These are phyloP conservation scores for Acanthamoeba royreba DNA, from an alignment of 208 protist species.

Conservation along the genomic window DNA sequence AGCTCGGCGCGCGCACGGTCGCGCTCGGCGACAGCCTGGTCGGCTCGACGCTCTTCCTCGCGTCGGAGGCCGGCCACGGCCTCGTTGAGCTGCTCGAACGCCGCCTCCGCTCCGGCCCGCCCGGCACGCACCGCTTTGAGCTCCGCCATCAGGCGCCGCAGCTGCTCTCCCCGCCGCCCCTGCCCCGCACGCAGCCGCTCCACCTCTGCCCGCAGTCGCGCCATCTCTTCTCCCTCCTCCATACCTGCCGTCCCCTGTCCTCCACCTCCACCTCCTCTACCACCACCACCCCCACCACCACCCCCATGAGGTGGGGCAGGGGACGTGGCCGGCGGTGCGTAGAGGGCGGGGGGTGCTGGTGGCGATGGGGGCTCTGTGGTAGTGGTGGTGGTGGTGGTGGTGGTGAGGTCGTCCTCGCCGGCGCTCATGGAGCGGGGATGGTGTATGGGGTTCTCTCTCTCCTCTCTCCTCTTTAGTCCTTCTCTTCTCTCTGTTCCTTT, in stretches of 20 bases:
- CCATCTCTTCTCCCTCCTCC: no score
- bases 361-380: no score
- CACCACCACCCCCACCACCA: no score
- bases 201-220: not conserved
- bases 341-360: no score
- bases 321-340: not conserved
- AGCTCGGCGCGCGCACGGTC: not conserved
- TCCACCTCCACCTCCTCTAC: no score
- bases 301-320: not conserved
- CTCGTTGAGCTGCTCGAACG: not conserved
- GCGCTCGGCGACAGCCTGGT: not conserved
- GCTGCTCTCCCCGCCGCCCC: not conserved
- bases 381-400: no score
- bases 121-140: not conserved
- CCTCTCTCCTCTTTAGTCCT: no score
- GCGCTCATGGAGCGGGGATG: no score
- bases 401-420: no score
- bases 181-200: not conserved
- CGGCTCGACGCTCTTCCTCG: not conserved
- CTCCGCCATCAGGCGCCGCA: not conserved
- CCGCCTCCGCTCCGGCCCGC: not conserved
- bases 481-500: no score
- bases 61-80: not conserved
- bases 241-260: no score
- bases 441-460: no score